These are phyloP conservation scores for Botryosphaeria dothidea DNA, from an alignment of 2,329 filamentous ascomycete species.

Conservation along the genomic window DNA sequence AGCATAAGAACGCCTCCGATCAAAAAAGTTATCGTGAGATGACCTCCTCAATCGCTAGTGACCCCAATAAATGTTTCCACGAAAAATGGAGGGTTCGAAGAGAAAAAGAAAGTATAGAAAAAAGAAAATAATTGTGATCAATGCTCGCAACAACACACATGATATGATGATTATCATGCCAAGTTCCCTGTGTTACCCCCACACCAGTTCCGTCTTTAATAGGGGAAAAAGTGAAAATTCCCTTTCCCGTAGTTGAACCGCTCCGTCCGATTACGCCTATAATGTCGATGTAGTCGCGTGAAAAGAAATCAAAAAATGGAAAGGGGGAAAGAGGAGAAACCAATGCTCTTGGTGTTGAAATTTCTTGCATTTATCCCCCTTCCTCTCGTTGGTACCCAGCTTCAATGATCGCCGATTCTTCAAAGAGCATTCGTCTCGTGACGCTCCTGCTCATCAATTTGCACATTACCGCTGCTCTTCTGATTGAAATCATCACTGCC, in stretches of 20 bases:
- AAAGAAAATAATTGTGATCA: too few relatives aligned
- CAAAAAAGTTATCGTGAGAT: too few relatives aligned
- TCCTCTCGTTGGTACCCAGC: not conserved
- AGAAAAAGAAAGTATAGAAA: too few relatives aligned
- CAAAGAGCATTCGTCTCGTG: conserved; percentile 1
- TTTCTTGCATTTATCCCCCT: not conserved
- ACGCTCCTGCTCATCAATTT: not conserved
- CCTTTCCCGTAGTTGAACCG: not conserved
- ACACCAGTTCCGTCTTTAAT: not conserved
- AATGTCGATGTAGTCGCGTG: not conserved
- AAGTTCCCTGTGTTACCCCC: not conserved
- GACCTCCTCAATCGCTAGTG: too few relatives aligned
- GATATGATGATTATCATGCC: not conserved
- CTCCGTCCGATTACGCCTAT: not conserved
- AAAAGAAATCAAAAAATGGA: not conserved
- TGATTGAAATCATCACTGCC: not conserved
- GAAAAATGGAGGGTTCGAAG: too few relatives aligned
- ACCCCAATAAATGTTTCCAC: too few relatives aligned
- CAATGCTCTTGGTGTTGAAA: not conserved
- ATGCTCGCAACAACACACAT: too few relatives aligned
- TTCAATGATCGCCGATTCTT: not conserved
- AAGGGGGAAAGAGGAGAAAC: not conserved
- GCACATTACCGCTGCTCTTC: not conserved
- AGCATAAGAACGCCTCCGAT: too few relatives aligned
- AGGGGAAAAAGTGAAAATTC: too few relatives aligned